Evolutionary conservation across 192 early-diverging fungal species (phyloP).

Genomic region (Neocallimastix lanati): DNA sequence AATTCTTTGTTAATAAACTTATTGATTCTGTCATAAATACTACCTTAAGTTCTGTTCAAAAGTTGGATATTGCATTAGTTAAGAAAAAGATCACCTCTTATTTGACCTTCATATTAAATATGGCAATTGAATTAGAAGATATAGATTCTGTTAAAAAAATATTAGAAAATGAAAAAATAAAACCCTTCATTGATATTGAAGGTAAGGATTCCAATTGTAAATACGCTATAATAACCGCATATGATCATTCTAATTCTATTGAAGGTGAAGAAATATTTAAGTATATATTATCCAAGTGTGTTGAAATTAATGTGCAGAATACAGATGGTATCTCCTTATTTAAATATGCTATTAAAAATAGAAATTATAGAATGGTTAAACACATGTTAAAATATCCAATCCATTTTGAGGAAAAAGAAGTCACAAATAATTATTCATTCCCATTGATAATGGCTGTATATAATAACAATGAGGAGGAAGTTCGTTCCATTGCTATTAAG

Average conservation of each 20-base stretch:
- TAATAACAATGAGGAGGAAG: neutral
- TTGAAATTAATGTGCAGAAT: neutral
- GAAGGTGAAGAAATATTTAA: neutral
- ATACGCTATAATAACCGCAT: neutral
- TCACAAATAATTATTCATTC: neutral
- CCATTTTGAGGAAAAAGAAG: neutral
- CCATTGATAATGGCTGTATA: neutral
- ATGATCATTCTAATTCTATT: neutral
- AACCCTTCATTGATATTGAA: neutral
- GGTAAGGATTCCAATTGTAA: neutral
- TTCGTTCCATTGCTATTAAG: neutral
- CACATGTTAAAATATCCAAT: neutral
- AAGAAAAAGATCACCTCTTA: neutral
- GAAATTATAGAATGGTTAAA: neutral
- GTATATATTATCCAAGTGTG: neutral
- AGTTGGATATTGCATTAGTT: neutral
- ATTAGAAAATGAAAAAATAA: neutral
- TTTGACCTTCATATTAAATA: neutral
- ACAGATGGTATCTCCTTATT: neutral
- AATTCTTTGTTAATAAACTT: neutral
- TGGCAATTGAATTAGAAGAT: neutral
- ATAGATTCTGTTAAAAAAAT: neutral
- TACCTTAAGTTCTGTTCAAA: neutral
- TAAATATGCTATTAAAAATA: neutral
- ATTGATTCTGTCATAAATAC: neutral